Evolutionary conservation across 2,329 filamentous ascomycete genomes (phyloP).

Genomic region (Cladosporium sp.): DNA sequence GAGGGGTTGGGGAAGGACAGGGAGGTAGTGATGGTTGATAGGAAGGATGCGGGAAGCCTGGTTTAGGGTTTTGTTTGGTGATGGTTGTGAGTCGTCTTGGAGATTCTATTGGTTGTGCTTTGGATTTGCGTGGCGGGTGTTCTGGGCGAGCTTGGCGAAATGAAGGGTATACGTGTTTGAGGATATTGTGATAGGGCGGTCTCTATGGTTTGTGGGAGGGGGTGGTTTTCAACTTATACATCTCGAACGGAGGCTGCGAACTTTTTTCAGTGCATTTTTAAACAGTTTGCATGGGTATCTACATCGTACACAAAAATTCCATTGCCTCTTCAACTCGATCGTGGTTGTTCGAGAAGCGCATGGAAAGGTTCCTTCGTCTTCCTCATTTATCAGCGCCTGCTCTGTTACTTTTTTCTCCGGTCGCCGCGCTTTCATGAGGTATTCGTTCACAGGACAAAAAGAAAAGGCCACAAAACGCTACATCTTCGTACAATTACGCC

Average conservation of each 20-base stretch:
- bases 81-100: not conserved
- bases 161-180: too few relatives aligned
- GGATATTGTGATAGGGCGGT: too few relatives aligned
- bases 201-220: too few relatives aligned
- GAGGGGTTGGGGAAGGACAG: not conserved
- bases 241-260: not conserved
- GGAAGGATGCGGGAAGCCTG: not conserved
- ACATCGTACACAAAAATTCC: not conserved
- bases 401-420: not conserved
- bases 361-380: not conserved
- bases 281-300: slow-evolving; percentile 8
- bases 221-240: too few relatives aligned
- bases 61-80: not conserved
- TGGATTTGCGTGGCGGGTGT: not conserved
- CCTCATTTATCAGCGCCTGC: not conserved
- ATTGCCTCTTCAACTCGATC: not conserved
- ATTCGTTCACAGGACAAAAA: too few relatives aligned
- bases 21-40: not conserved
- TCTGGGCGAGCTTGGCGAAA: not conserved
- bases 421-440: not conserved
- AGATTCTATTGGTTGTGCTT: not conserved
- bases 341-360: not conserved
- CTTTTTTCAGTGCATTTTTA: not conserved
- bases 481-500: not conserved
- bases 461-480: not conserved